Base-by-base conservation (phyloP, 2,329 filamentous ascomycete genomes). In the Aspergillus latus region DNA sequence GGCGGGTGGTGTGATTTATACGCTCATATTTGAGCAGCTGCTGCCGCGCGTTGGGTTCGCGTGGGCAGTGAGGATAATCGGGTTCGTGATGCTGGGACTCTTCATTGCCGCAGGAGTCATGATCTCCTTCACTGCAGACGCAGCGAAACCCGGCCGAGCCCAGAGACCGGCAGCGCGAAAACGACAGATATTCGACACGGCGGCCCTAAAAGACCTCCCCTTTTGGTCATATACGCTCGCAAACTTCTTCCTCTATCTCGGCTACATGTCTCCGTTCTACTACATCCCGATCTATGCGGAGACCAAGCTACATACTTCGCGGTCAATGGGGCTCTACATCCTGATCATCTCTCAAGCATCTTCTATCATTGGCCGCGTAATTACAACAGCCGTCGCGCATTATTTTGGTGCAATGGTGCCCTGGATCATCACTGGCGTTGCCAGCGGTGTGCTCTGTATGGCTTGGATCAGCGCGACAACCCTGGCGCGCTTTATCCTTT, bases 261-360 rank as follows among this genome's bases (percentile, higher is more conserved):
- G 74, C 5, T 69, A 80, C 44, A 79, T 80, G 61, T 77, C 79
- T 59, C 78, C 76, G 0, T 80, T 74, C 59, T 79, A 79, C 55
- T 72, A 71, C 51, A 69, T 74, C 30, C 69, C 69, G 3, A 71
- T 66, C 45, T 75, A 68, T 48, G 70, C 66, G 11, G 62, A 73
- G 43, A 61, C 62, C 15, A 62, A 62, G 13, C 62, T 75, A 21
- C 16, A 61, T 64, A 11, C 62, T 76, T 21, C 64, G 70, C 69
- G 74, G 30, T 64, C 66, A 2, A 63, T 73, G 52, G 77, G 81
- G 3, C 76, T 87, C 13, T 83, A 85, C 64, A 68, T 87, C 9
- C 72, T 88, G 10, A 77, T 87, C n/a, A 72, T 87, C 2, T 71
- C 86, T 40, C 88, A 88, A 69, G 83, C 80, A 29, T 73, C 82